Base-by-base conservation (phyloP, 176 grass and related monocot genomes). In the Ensete glaucum region DNA sequence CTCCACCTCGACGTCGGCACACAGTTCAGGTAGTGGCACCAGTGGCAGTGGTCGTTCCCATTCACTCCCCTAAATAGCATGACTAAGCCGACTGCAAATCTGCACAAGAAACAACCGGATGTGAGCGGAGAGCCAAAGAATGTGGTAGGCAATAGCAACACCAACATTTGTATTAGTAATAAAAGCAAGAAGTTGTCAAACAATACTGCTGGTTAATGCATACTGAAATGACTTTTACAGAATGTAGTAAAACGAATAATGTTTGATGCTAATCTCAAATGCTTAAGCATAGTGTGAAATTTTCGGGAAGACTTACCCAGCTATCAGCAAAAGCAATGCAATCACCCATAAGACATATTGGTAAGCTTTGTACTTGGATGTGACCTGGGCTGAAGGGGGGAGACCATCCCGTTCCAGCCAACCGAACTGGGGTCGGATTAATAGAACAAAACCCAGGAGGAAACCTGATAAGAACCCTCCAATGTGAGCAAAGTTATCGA, bases 31-130 rank as follows among this genome's bases (percentile, higher is more conserved):
- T 98, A 98, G 76, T 89, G 94, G 73, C 94, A 98, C 94, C 94
- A 98, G 83, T 83, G 86, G 82, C 94, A 98, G 51, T 87, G 86
- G 50, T 98, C 86, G 8, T 85, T 91, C 75, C 88, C 90, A 25
- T 98, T 98, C 81, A 93, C 90, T 53, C 94, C 94, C 69, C 85
- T 80, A 80, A 91, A 98, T 27, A 98, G 85, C 94, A 98, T 98
- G 56, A 98, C 88, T 73, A 98, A 75, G 14, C 86, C 79, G 77
- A 91, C 24, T n/a, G 69, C 67, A 54, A 98, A 89, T 76, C 94
- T 98, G 88, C 56, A 77, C 8, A 24, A 50, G 0, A 43, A 70
- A 21, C 14, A 26, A 8, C 80, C 60, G 48, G 68, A 50, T 50
- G 15, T 15, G 49, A 48, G 13, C 12, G n/a, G 12, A 11, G 20